These are phyloP conservation scores for Wallacemonas collosoma DNA, from an alignment of 208 protist genomes.

Conservation along the genomic window DNA sequence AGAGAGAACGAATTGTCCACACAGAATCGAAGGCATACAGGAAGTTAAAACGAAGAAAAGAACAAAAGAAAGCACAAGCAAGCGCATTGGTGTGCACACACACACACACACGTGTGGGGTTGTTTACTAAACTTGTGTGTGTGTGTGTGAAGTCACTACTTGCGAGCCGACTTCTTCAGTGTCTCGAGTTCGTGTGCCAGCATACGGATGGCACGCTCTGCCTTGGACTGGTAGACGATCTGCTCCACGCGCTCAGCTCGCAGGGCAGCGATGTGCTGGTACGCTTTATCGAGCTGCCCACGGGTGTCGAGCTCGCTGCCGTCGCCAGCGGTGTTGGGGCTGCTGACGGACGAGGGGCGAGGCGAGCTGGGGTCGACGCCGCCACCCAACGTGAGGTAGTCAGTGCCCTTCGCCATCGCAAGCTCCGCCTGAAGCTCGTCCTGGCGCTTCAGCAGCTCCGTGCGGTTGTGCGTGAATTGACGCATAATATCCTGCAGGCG, in stretches of 20 bases:
- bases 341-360: slow-evolving; percentile 5
- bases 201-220: slow-evolving; percentile 75
- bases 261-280: slow-evolving; percentile 44
- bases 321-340: neutral
- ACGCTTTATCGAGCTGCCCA: slow-evolving; percentile 39
- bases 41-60: neutral
- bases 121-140: too few relatives aligned
- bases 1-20: too few relatives aligned
- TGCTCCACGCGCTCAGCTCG: slow-evolving; percentile 64
- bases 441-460: slow-evolving; percentile 35
- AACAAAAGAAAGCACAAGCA: neutral
- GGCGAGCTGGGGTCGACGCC: slow-evolving; percentile 22
- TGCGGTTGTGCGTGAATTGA: slow-evolving; percentile 57
- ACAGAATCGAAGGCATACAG: too few relatives aligned
- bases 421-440: slow-evolving; percentile 67
- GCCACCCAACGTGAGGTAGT: slow-evolving; percentile 70
- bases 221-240: slow-evolving; percentile 75
- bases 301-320: slow-evolving; percentile 16
- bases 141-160: neutral
- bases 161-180: slow-evolving; percentile 16
- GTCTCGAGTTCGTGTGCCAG: slow-evolving; percentile 66
- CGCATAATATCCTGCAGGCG: slow-evolving; percentile 57
- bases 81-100: too few relatives aligned
- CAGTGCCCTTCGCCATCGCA: slow-evolving; percentile 63
- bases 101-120: too few relatives aligned